These are phyloP conservation scores for Raphidocelis subcapitata DNA, from an alignment of 139 green algal genomes.

Conservation along the genomic window DNA sequence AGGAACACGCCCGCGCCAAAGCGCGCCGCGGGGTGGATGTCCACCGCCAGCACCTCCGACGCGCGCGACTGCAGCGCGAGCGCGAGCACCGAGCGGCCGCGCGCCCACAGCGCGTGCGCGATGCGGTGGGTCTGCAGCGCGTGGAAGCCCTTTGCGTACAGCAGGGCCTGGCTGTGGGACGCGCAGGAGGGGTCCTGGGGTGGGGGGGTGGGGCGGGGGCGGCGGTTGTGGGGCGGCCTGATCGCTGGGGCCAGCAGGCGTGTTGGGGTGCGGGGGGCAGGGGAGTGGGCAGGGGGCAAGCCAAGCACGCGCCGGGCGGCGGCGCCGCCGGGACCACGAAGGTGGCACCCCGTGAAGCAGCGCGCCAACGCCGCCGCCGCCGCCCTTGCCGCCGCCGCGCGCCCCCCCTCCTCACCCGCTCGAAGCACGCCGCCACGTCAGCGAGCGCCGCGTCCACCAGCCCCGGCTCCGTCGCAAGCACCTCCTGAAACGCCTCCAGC, in stretches of 20 bases:
- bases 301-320: too few species aligned
- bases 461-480: conserved; percentile 39
- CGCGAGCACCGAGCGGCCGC: conserved; percentile 76
- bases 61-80: conserved; percentile 69
- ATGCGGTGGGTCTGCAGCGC: conserved; percentile 92
- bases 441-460: conserved; percentile 51
- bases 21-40: conserved; percentile 94
- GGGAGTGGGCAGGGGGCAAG: too few species aligned
- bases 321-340: too few species aligned
- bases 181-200: conserved; percentile 73
- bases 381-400: background rate
- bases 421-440: conserved; percentile 65
- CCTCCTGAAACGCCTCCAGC: conserved; percentile 82
- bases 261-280: too few species aligned
- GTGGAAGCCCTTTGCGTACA: conserved; percentile 97
- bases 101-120: conserved; percentile 84
- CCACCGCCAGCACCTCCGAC: conserved; percentile 85
- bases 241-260: too few species aligned
- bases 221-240: too few species aligned
- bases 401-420: conserved; percentile 43
- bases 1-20: conserved; percentile 93
- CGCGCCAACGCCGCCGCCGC: background rate
- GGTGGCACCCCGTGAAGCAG: background rate
- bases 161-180: conserved; percentile 62
- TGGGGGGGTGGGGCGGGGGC: conserved; percentile 37